Evolutionary conservation across 768 basidiomycete species (phyloP).

Genomic region (Rhodotorula sphaerocarpa): DNA sequence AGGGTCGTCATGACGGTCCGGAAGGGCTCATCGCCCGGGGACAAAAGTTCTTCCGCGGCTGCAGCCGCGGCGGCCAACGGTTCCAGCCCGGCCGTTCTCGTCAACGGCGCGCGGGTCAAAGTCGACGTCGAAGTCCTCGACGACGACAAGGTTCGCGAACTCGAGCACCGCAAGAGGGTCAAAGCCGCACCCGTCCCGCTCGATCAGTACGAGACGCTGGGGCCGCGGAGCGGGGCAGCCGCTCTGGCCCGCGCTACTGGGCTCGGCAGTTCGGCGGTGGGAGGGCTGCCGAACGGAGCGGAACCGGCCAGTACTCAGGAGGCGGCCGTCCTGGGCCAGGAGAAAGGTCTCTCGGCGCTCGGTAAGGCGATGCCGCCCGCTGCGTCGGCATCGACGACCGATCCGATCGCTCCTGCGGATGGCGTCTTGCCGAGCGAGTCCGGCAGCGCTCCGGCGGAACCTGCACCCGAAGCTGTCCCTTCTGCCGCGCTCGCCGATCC

Average conservation of each 20-base stretch:
- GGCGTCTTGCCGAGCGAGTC: not conserved
- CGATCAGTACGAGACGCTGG: constrained; percentile 57
- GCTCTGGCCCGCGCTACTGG: not conserved
- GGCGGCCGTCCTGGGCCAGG: not conserved
- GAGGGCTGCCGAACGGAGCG: too few species aligned
- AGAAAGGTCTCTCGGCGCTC: not conserved
- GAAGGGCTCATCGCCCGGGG: not conserved
- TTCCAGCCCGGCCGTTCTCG: constrained; percentile 9
- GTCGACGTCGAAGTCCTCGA: constrained; percentile 84
- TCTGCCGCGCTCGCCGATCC: not conserved
- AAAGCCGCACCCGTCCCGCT: constrained; percentile 79
- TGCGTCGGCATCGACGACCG: too few species aligned
- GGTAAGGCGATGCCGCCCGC: not conserved
- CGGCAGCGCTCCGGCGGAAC: not conserved
- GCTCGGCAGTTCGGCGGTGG: not conserved
- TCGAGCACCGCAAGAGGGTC: constrained; percentile 74
- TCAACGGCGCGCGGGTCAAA: constrained; percentile 69
- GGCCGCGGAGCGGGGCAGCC: constrained; percentile 1
- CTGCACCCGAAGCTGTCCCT: not conserved
- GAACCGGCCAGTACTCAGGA: not conserved
- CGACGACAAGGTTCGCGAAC: constrained; percentile 72
- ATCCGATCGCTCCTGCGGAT: too few species aligned
- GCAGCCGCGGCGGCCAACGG: not conserved
- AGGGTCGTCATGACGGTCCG: constrained; percentile 21
- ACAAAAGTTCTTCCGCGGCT: not conserved